A percentile compares a stretch with the other conserved stretches of the same genome.
Evolutionary conservation across 1,284 basidiomycete species (phyloP).

Genomic region (Naganishia cerealis): DNA sequence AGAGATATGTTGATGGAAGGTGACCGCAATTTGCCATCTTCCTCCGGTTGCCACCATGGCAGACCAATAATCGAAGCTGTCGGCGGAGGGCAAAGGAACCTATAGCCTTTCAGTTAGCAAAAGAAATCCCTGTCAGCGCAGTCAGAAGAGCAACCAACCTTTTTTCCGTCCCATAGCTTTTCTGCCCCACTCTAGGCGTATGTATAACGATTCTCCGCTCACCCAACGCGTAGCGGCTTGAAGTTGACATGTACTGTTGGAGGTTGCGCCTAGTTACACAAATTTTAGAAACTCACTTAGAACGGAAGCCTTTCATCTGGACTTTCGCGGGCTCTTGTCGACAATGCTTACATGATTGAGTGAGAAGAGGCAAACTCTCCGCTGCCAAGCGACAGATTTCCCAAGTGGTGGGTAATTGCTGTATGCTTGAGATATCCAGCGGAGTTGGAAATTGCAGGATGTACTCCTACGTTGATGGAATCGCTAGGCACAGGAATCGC

Average conservation of each 20-base stretch:
- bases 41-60: constrained; percentile 73
- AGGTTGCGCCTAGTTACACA: not conserved
- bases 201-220: constrained; percentile 92
- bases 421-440: constrained; percentile 12
- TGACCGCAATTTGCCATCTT: constrained; percentile 57
- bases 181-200: constrained; percentile 94
- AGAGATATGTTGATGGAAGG: constrained; percentile 85
- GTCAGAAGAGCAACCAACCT: constrained; percentile 57
- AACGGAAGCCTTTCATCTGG: not conserved
- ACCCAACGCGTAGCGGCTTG: constrained; percentile 83
- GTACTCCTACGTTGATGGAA: not conserved
- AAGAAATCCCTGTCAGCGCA: not conserved
- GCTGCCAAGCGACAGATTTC: not conserved
- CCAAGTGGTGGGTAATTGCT: not conserved
- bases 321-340: too few relatives aligned
- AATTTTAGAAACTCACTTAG: not conserved
- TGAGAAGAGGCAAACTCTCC: not conserved
- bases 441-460: not conserved
- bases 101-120: constrained; percentile 35
- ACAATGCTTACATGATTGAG: not conserved
- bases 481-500: not conserved
- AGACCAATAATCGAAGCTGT: constrained; percentile 91
- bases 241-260: constrained; percentile 68
- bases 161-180: constrained; percentile 94
- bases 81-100: constrained; percentile 92